These are phyloP conservation scores for Boletellus ananiceps DNA, from an alignment of 768 basidiomycete genomes.

Conservation along the genomic window DNA sequence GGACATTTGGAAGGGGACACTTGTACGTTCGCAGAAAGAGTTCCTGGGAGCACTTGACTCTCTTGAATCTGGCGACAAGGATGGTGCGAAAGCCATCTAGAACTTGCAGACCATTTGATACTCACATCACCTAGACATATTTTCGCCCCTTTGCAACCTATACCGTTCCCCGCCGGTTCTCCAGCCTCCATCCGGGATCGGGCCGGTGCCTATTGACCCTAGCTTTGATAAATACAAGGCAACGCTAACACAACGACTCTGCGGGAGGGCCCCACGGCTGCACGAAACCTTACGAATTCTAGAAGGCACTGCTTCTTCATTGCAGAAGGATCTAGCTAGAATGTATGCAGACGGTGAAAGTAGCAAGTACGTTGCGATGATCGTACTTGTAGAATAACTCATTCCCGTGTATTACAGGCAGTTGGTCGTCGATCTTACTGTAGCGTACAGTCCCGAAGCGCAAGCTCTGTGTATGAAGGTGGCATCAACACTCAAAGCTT, in stretches of 20 bases:
- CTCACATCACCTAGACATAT: slow-evolving; percentile 36
- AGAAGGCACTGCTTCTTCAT: slow-evolving; percentile 53
- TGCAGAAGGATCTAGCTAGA: slow-evolving; percentile 56
- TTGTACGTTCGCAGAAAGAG: slow-evolving; percentile 40
- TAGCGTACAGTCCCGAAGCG: slow-evolving; percentile 49
- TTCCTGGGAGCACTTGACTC: slow-evolving; percentile 43
- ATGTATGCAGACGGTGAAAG: slow-evolving; percentile 40
- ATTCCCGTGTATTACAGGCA: slow-evolving; percentile 27
- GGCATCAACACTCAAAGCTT: slow-evolving; percentile 37
- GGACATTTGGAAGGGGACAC: slow-evolving; percentile 52
- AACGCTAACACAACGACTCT: slow-evolving; percentile 58
- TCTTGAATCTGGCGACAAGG: slow-evolving; percentile 5
- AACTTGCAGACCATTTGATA: not conserved
- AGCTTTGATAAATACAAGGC: slow-evolving; percentile 60
- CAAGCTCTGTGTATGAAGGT: slow-evolving; percentile 43
- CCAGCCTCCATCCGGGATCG: slow-evolving; percentile 37
- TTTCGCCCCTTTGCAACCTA: slow-evolving; percentile 49
- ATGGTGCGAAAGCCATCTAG: slow-evolving; percentile 14
- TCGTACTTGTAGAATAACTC: not conserved
- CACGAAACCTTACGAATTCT: slow-evolving; percentile 53
- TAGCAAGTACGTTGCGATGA: slow-evolving; percentile 37
- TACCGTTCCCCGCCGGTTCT: slow-evolving; percentile 53
- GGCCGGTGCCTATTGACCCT: slow-evolving; percentile 33
- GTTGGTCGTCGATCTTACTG: slow-evolving; percentile 40
- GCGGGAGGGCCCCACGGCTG: slow-evolving; percentile 58